These are phyloP conservation scores for Panellus pusillus DNA, from an alignment of 768 basidiomycete species.

Conservation along the genomic window DNA sequence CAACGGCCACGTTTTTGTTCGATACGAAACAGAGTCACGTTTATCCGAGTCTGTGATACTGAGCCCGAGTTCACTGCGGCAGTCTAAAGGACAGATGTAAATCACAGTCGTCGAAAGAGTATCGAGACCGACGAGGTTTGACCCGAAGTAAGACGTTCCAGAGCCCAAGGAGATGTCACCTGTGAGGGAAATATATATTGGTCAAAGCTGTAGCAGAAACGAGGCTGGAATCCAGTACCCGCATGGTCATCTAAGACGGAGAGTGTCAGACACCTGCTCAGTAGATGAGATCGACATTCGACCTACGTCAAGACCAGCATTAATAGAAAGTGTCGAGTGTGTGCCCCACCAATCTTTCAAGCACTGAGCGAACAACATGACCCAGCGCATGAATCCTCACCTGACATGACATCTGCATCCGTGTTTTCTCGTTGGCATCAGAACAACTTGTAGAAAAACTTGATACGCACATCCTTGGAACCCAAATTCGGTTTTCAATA, in stretches of 20 bases:
- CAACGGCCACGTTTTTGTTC: not conserved
- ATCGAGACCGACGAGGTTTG: conserved; percentile 37
- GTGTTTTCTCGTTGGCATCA: conserved; percentile 3
- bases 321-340: conserved; percentile 54
- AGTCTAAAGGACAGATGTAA: too few relatives aligned
- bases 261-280: not conserved
- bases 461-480: conserved; percentile 61
- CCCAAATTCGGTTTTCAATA: conserved; percentile 64
- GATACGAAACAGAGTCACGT: conserved; percentile 39
- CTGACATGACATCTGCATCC: conserved; percentile 45
- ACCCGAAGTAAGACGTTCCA: conserved; percentile 60
- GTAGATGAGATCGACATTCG: not conserved
- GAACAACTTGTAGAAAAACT: not conserved
- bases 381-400: conserved; percentile 23
- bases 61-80: conserved; percentile 56
- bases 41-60: conserved; percentile 58
- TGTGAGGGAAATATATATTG: conserved; percentile 16
- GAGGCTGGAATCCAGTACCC: conserved; percentile 30
- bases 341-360: conserved; percentile 66
- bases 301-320: conserved; percentile 61
- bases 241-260: conserved; percentile 66
- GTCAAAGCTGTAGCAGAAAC: not conserved
- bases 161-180: conserved; percentile 46
- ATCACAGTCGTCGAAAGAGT: too few relatives aligned
- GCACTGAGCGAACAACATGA: not conserved